Evolutionary conservation across 768 basidiomycete genomes (phyloP).

Genomic region (Hortiboletus campestris): DNA sequence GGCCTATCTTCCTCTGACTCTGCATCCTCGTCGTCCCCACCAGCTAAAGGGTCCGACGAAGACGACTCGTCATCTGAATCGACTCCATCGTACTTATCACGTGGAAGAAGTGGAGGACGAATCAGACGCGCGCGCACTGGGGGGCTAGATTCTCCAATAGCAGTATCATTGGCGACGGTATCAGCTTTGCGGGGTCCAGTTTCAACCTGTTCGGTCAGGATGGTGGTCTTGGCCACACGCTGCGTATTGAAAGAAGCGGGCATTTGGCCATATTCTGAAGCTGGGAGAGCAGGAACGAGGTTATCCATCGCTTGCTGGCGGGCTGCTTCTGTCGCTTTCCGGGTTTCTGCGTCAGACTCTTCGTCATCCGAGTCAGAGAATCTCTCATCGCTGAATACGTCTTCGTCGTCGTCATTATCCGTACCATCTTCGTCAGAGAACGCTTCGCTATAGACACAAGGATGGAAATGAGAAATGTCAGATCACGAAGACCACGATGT

Average conservation of each 20-base stretch:
- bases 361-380: conserved; percentile 47
- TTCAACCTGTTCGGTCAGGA: conserved; percentile 42
- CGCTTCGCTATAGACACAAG: conserved; percentile 47
- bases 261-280: conserved; percentile 89
- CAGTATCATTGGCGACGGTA: not conserved
- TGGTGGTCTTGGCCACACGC: conserved; percentile 48
- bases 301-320: conserved; percentile 70
- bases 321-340: conserved; percentile 32
- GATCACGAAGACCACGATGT: not conserved
- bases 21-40: conserved; percentile 43
- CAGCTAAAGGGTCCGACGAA: conserved; percentile 48
- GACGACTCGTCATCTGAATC: conserved; percentile 89
- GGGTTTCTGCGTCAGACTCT: conserved; percentile 33
- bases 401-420: conserved; percentile 24
- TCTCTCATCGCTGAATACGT: conserved; percentile 42
- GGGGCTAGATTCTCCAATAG: not conserved
- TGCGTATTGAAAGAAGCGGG: conserved; percentile 75
- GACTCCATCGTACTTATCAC: conserved; percentile 88
- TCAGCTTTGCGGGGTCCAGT: conserved; percentile 5
- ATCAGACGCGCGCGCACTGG: conserved; percentile 44
- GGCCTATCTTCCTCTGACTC: conserved; percentile 83
- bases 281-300: conserved; percentile 76
- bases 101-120: conserved; percentile 75
- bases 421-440: conserved; percentile 61
- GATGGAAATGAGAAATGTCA: not conserved